Evolutionary conservation across 2,329 filamentous ascomycete genomes (phyloP), one percentile per base, ranked within the genome.

Genomic region (Ascocoryne sarcoides): DNA sequence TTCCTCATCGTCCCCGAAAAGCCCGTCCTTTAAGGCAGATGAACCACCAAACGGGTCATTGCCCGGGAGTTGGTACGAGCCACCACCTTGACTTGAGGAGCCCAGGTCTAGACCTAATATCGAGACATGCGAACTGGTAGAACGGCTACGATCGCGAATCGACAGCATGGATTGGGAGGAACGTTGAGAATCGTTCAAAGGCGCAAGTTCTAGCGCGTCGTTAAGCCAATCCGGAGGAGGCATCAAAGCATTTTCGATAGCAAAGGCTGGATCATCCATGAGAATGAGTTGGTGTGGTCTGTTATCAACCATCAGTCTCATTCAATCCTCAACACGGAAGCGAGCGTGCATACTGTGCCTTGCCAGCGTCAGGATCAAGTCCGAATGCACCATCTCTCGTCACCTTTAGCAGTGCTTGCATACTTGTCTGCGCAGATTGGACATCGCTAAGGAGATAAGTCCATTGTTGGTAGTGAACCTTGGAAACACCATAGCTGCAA

Each of bases 401-500:
- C 5, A 71, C 63, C 37, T 70, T 76, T 47, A 84, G 67, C 57
- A 88, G 75, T 2, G 75, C 66, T 49, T 75, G 72, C 73, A 96
- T 85, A 50, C 76, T 77, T 45, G 79, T 74, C 51, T 86, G 80
- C 28, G 84, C 79, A 50, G 75, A 79, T 60, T 89, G 80, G 2
- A 81, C 79, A 56, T 96, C 92, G 3, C 75, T 71, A 34, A 95
- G 76, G 17, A 95, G 77, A 59, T 95, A 98, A 28, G 73, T 72
- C 54, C 84, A 94, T 63, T 98, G 89, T 59, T 95, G 84, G 18
- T 76, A 71, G 60, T 87, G 95, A 14, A 96, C 88, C 36, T 84
- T 76, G 3, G 87, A 83, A 12, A 95, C 76, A 4, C 89, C 89
- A 58, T 83, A 89, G 19, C 73, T 77, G 45, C 12, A 12, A 16